phyloP scores from a whole-genome alignment of 1,284 basidiomycete genomes.

The Lentinula novae-zelandiae region DNA sequence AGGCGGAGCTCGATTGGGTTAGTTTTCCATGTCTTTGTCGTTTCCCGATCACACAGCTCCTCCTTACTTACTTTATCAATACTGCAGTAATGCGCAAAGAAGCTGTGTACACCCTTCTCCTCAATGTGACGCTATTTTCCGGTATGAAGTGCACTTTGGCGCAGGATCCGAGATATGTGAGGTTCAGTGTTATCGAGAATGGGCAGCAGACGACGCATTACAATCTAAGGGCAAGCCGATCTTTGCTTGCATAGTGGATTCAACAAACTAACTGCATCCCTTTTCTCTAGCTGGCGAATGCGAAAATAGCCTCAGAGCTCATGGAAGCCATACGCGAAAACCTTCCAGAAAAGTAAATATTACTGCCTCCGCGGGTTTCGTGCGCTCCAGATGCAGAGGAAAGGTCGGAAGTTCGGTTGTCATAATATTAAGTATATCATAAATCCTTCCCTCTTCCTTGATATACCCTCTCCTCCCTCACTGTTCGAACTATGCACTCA shows the following conservation, averaged over 20 bases:
- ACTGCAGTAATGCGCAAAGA: slow-evolving; percentile 90
- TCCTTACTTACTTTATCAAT: neutral
- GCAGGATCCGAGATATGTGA: slow-evolving; percentile 77
- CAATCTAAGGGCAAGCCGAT: slow-evolving; percentile 65
- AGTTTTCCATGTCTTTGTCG: slow-evolving; percentile 19
- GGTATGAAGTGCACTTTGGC: slow-evolving; percentile 81
- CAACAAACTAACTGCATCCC: slow-evolving; percentile 4
- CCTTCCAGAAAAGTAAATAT: slow-evolving; percentile 33
- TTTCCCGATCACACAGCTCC: neutral
- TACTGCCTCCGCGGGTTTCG: neutral
- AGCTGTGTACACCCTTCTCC: slow-evolving; percentile 79
- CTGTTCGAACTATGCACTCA: too few species aligned
- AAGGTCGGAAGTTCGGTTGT: too few species aligned
- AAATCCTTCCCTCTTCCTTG: too few species aligned
- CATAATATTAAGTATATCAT: too few species aligned
- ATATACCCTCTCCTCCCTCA: too few species aligned
- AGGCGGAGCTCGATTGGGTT: slow-evolving; percentile 72
- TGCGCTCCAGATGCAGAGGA: too few species aligned
- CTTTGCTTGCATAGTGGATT: neutral
- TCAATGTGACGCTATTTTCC: slow-evolving; percentile 84
- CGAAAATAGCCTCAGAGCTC: slow-evolving; percentile 59
- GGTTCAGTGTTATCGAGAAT: slow-evolving; percentile 73
- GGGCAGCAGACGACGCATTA: slow-evolving; percentile 56
- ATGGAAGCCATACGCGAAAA: slow-evolving; percentile 53
- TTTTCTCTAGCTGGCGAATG: slow-evolving; percentile 45